Evolutionary conservation across 805 yeast genomes (phyloP).

Genomic region (Teunomyces funiuensis): DNA sequence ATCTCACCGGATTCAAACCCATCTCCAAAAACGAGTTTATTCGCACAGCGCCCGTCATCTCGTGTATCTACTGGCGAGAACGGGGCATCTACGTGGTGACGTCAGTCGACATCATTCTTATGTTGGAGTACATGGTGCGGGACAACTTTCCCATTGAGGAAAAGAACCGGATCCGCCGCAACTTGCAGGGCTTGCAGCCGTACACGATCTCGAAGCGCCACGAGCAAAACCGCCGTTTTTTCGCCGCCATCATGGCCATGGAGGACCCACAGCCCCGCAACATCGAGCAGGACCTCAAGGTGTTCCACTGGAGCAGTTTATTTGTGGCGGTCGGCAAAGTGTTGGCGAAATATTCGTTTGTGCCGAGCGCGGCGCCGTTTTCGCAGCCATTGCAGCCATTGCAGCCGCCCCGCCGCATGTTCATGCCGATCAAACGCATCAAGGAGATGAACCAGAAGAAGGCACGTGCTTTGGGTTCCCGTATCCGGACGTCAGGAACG

Average conservation of each 20-base stretch:
- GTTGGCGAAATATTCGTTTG: slow-evolving; percentile 50
- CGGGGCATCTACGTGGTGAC: slow-evolving; percentile 52
- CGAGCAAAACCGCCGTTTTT: slow-evolving; percentile 22
- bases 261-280: slow-evolving; percentile 65
- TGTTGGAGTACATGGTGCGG: slow-evolving; percentile 57
- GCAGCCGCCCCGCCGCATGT: background rate
- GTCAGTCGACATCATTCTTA: slow-evolving; percentile 59
- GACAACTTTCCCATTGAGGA: slow-evolving; percentile 62
- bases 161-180: slow-evolving; percentile 67
- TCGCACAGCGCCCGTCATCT: slow-evolving; percentile 46
- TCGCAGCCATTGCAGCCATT: background rate
- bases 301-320: slow-evolving; percentile 57
- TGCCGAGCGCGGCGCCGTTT: slow-evolving; percentile 4
- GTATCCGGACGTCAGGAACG: background rate
- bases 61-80: slow-evolving; percentile 61
- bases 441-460: slow-evolving; percentile 1
- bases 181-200: slow-evolving; percentile 63
- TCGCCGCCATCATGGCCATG: slow-evolving; percentile 54
- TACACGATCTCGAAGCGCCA: slow-evolving; percentile 54
- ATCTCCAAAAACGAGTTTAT: slow-evolving; percentile 35
- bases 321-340: slow-evolving; percentile 56
- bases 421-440: slow-evolving; percentile 3
- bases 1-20: slow-evolving; percentile 35
- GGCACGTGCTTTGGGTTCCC: background rate
- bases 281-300: slow-evolving; percentile 70